Percentiles rank a stretch among this genome's conserved stretches.
These are phyloP conservation scores for Colletotrichum sp. DNA, from an alignment of 2,329 filamentous ascomycete species.

Conservation along the genomic window DNA sequence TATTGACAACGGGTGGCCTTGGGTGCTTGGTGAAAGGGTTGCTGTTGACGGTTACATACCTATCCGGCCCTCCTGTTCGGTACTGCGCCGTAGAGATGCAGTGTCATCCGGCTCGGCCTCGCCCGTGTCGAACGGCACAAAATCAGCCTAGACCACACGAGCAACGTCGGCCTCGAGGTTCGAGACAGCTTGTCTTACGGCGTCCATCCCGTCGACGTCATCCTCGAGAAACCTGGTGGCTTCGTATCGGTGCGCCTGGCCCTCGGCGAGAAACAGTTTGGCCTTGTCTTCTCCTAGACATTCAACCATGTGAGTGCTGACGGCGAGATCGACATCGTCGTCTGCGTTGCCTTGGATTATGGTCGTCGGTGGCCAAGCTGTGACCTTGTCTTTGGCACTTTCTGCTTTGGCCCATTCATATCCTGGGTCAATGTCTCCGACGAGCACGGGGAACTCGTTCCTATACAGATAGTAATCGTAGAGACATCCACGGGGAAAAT, in stretches of 20 bases:
- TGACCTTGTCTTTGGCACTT: slow-evolving; percentile 9
- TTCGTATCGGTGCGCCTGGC: slow-evolving; percentile 32
- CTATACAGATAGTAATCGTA: slow-evolving; percentile 38
- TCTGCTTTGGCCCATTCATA: slow-evolving; percentile 30
- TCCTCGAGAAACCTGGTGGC: slow-evolving; percentile 33
- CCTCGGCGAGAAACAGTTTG: slow-evolving; percentile 27
- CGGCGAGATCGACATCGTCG: slow-evolving; percentile 28
- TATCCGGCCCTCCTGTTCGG: neutral
- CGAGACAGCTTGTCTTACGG: slow-evolving; percentile 26
- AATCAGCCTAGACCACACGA: neutral
- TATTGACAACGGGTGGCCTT: neutral
- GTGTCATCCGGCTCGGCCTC: neutral
- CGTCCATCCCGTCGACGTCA: slow-evolving; percentile 27
- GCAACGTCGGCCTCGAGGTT: slow-evolving; percentile 23
- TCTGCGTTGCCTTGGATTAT: slow-evolving; percentile 36
- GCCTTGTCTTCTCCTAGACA: slow-evolving; percentile 28
- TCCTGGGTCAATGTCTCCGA: slow-evolving; percentile 32
- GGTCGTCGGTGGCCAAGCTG: slow-evolving; percentile 35
- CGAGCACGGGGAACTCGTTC: slow-evolving; percentile 30
- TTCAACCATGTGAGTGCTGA: slow-evolving; percentile 30
- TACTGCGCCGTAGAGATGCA: neutral
- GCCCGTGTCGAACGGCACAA: neutral
- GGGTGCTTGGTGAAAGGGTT: neutral
- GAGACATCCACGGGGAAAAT: slow-evolving; percentile 24
- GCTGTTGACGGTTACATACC: neutral